Base-by-base conservation (phyloP, 352 stramenopile species). In the Phytopythium montanum region DNA sequence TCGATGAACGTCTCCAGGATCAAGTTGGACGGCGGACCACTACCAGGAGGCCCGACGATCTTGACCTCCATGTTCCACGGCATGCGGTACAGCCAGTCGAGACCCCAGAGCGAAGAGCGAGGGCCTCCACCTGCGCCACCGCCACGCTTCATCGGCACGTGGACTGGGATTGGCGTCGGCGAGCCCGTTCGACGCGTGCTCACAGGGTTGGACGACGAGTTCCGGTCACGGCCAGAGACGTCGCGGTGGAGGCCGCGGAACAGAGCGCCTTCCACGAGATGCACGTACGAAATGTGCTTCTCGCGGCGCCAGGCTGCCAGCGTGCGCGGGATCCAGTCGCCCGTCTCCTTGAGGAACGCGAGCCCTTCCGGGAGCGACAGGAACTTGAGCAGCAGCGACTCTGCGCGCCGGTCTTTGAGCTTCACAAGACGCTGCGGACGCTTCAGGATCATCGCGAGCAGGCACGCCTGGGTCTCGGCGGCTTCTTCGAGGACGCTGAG, bases 21-120 rank as follows among this genome's bases (percentile, higher is more conserved):
- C 55, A 96, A 66, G 39, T 85, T 92, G 12, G 83, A 90, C n/a
- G 87, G 87, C 19, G 87, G 87, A 0, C 87, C 87, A 56, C 83
- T 94, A 29, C 87, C 87, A 52, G 87, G 87, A 21, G 87, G 87
- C 0, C 87, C 87, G 9, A 94, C 82, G 59, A 96, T 93, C 68
- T 96, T 96, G 41, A 96, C 87, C 62, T 96, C 87, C 83, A 96
- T 96, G 54, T 96, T 96, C 87, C 87, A 96, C 4, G 87, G 87
- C 85, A 96, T 94, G 49, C 87, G 85, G 59, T 94, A 96, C 2
- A 96, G 71, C 87, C 87, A 96, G 58, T 96, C 87, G 5, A 96
- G 70, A 16, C 83, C 85, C 85, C 87, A 96, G 14, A 91, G 62
- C 9, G 81, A 90, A 0, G 81, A 72, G 34, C 90, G 81, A 51